Conservation (phyloP, 495 filamentous ascomycete genomes). For the Copromyces sp. region DNA sequence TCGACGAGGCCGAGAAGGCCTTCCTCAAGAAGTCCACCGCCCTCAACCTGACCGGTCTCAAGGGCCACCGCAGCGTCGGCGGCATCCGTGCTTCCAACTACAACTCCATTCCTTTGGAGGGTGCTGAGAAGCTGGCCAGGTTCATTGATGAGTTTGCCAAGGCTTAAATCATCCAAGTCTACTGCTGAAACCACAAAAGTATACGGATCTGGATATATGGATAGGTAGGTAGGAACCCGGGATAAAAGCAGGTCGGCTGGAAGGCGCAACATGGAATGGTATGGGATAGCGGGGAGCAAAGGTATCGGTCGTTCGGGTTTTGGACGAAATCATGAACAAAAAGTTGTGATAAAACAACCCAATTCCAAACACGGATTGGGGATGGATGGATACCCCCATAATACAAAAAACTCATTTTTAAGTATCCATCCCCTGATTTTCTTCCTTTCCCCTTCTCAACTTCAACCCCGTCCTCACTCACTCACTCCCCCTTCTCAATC, state of each 20-base stretch:
- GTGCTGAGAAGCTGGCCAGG: conserved; percentile 46
- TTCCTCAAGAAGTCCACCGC: conserved; percentile 65
- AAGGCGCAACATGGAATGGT: neutral
- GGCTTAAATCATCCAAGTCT: conserved; percentile 5
- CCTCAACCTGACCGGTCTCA: conserved; percentile 56
- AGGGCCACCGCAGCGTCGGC: conserved; percentile 73
- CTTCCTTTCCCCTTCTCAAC: neutral
- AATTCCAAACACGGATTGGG: neutral
- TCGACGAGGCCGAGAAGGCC: conserved; percentile 54
- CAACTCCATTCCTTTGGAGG: conserved; percentile 51
- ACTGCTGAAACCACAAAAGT: neutral
- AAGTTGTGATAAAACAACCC: neutral
- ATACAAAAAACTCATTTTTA: neutral
- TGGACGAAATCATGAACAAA: neutral
- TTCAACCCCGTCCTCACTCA: neutral
- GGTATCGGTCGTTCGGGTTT: neutral
- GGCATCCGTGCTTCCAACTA: conserved; percentile 57
- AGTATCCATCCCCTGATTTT: neutral
- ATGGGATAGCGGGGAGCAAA: neutral
- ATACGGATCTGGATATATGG: neutral
- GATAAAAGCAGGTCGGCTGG: neutral
- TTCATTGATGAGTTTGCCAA: conserved; percentile 50
- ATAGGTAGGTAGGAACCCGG: neutral
- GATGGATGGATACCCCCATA: neutral
- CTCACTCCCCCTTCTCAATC: conserved; percentile 17